Conservation (phyloP, 768 basidiomycete species). For the Leccinum subgranulosum region DNA sequence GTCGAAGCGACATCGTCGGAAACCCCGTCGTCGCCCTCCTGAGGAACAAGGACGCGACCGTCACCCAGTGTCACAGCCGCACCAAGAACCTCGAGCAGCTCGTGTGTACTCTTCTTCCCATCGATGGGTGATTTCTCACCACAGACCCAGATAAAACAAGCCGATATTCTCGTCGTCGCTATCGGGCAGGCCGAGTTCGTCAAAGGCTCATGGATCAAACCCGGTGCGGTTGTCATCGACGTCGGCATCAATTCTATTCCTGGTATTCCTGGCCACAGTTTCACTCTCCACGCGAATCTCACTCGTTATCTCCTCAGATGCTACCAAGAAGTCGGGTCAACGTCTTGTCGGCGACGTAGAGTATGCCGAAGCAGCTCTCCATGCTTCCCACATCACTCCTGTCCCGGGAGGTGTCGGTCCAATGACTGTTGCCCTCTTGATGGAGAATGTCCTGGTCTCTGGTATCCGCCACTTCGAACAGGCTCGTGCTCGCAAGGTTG, state of each 20-base stretch:
- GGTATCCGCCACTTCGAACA: constrained; percentile 81
- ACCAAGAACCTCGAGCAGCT: constrained; percentile 79
- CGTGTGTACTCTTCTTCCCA: constrained; percentile 42
- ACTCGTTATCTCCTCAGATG: constrained; percentile 44
- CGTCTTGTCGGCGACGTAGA: constrained; percentile 96
- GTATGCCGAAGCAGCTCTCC: constrained; percentile 66
- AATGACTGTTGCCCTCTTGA: constrained; percentile 99
- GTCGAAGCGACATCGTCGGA: constrained; percentile 97
- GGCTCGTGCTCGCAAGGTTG: constrained; percentile 61
- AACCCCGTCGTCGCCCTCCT: constrained; percentile 92
- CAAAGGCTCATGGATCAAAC: constrained; percentile 93
- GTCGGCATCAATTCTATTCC: constrained; percentile 97
- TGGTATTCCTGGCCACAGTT: constrained; percentile 43
- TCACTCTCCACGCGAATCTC: neutral
- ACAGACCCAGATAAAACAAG: constrained; percentile 61
- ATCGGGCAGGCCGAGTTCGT: constrained; percentile 91
- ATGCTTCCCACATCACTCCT: constrained; percentile 91
- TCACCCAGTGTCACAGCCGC: constrained; percentile 95
- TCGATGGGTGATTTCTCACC: constrained; percentile 6
- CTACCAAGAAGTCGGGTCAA: constrained; percentile 91
- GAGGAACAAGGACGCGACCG: constrained; percentile 87
- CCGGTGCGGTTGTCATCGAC: constrained; percentile 93
- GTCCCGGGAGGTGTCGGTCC: constrained; percentile 99
- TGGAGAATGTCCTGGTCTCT: constrained; percentile 88
- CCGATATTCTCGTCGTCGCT: constrained; percentile 95